Conservation (phyloP, 2,329 filamentous ascomycete genomes). For the Sporothrix humicola region DNA sequence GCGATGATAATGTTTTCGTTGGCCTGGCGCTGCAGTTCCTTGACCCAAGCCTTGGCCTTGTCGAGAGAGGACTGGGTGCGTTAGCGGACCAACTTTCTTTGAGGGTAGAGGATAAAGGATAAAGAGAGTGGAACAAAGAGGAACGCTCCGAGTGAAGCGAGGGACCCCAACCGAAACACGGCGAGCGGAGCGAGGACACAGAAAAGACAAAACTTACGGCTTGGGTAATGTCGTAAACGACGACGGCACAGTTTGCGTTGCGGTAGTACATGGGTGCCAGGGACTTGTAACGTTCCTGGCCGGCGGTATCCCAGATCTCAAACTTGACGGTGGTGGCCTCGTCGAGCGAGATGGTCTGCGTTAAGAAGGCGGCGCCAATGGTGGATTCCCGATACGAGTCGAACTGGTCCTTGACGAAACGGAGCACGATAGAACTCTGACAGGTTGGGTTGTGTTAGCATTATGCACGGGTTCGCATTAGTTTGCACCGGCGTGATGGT, state of each 20-base stretch:
- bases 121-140: background rate
- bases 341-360: slow-evolving; percentile 97
- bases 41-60: slow-evolving; percentile 99
- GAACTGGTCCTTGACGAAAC: slow-evolving; percentile 99
- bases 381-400: slow-evolving; percentile 96
- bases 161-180: background rate
- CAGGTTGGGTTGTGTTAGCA: slow-evolving; percentile 31
- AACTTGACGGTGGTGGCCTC: slow-evolving; percentile 99
- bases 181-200: background rate
- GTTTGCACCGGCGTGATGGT: slow-evolving; percentile 30
- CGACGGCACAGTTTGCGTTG: slow-evolving; percentile 98
- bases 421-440: slow-evolving; percentile 90
- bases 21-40: slow-evolving; percentile 96
- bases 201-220: slow-evolving; percentile 67
- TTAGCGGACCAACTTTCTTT: background rate
- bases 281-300: slow-evolving; percentile 98
- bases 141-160: background rate
- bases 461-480: background rate
- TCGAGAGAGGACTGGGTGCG: slow-evolving; percentile 81
- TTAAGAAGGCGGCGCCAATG: slow-evolving; percentile 97
- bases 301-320: slow-evolving; percentile 99
- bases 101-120: background rate
- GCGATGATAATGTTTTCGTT: slow-evolving; percentile 99
- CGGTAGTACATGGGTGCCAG: slow-evolving; percentile 99
- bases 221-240: slow-evolving; percentile 99